Evolutionary conservation across 2,329 filamentous ascomycete genomes (phyloP), one percentile per base, ranked within the genome.

Genomic region (Alternaria sp.): DNA sequence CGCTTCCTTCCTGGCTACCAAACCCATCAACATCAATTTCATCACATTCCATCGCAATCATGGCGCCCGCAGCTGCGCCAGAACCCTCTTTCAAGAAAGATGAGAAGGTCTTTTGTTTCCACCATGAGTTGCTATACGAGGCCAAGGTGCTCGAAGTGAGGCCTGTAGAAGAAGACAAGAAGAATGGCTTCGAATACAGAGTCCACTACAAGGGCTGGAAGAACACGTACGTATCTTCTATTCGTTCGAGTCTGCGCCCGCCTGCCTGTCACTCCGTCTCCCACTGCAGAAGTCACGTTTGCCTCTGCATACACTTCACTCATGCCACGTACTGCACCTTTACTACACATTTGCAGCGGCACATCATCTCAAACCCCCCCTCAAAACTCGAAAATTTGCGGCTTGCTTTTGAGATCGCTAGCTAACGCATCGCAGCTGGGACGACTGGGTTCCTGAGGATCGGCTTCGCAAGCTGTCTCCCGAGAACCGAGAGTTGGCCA

Each of bases 141-240:
- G 96, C 96, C 70, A 98, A 98, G 83, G 90, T 99, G 56, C 88
- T 97, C 68, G 94, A 97, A 69, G 86, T 92, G 30, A 89, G 87
- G 72, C 83, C 84, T 79, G 85, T 86, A 75, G 88, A 90, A 64
- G 79, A 83, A 7, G 84, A 84, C 47, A 90, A 92, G 81, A 90
- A 89, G 79, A 90, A 90, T 65, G 89, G 91, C 33, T 94, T 89
- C 77, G 89, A 93, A 79, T 99, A 97, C 84, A 92, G 92, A 77
- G 92, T 99, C 59, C 96, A 99, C 82, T 99, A 99, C 85, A 98
- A 98, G 82, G 96, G 96, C 76, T 99, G 96, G 96, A 99, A 99
- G 86, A 94, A 95, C 80, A 97, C 94, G 87, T 92, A 84, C 83
- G 89, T 89, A 63, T 28, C 25, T 62, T 43, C 50, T 3, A 49